Base-by-base conservation (phyloP, 2,329 filamentous ascomycete genomes). In the Pseudogymnoascus sp. region DNA sequence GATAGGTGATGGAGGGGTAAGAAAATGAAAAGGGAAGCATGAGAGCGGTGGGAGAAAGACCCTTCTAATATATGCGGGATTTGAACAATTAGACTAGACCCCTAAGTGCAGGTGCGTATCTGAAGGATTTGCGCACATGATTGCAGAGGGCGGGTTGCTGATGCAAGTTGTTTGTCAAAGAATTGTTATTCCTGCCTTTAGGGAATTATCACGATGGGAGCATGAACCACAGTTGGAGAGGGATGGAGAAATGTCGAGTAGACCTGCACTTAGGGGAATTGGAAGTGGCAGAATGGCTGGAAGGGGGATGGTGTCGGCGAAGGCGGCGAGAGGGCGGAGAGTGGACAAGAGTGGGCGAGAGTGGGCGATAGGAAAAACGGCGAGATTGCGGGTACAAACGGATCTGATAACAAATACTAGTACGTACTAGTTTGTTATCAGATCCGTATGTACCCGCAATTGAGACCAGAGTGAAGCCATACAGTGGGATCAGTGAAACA, bases 161-260 rank as follows among this genome's bases (percentile, higher is more conserved):
- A 11, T 31, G 29, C 5, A 35, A 6, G 7, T 59, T 33, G 53
- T 47, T 59, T 33, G 33, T 59, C 29, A 59, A 59, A 59, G 33
- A 19, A 37, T 59, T 59, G 53, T 35, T 59, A 59, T 59, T 59
- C 53, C 53, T 59, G 53, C 53, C 53, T 59, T 59, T 59, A 59
- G 53, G 53, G 53, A 47, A 47, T 26, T 47, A 47, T 47, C 21
- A 26, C 21, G 42, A 47, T 47, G 42, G 6, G 42, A 47, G 13
- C 6, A 47, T 47, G 42, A 21, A 2, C 11, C 21, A 26, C 10
- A 14, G 42, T 47, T 47, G 42, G 42, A 47, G 42, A 24, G 42
- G 6, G 42, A 47, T 47, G 42, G 42, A 59, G 53, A 26, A 59
- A 33, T 35, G 29, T 59, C 53, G 53, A 33, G 29, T 59, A 33